phyloP scores from a whole-genome alignment of 2,329 filamentous ascomycete species.

The Sordariomycetes sp. region DNA sequence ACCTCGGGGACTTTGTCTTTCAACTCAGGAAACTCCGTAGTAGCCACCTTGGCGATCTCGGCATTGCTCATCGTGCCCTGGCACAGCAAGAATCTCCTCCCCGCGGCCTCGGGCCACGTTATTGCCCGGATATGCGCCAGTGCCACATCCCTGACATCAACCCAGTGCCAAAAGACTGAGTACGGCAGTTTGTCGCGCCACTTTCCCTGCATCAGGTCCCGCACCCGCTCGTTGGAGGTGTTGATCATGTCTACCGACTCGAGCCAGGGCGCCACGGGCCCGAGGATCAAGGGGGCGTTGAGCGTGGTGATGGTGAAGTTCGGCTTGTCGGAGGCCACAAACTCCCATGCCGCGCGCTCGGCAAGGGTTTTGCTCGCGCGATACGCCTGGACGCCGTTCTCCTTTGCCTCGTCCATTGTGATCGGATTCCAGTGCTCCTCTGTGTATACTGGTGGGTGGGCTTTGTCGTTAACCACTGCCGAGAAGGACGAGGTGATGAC shows the following conservation, averaged over 20 bases:
- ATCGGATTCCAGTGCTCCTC: constrained; percentile 44
- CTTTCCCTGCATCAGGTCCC: constrained; percentile 36
- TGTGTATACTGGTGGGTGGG: constrained; percentile 28
- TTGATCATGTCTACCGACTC: constrained; percentile 34
- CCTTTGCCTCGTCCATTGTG: constrained; percentile 30
- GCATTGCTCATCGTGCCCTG: constrained; percentile 35
- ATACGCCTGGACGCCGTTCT: constrained; percentile 32
- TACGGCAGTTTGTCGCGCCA: constrained; percentile 33
- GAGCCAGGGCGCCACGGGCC: constrained; percentile 40
- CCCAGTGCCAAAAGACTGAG: constrained; percentile 31
- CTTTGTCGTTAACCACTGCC: constrained; percentile 28
- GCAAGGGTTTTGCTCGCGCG: constrained; percentile 44
- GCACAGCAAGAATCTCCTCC: constrained; percentile 39
- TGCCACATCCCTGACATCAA: constrained; percentile 47
- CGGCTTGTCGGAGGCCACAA: constrained; percentile 29
- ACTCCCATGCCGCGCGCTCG: constrained; percentile 43
- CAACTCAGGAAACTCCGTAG: neutral
- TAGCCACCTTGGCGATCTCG: constrained; percentile 22
- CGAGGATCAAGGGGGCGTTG: constrained; percentile 44
- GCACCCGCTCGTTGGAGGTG: constrained; percentile 43
- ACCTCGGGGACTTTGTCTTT: too few relatives aligned
- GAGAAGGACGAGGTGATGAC: constrained; percentile 52
- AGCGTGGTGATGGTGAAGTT: constrained; percentile 42
- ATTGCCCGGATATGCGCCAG: constrained; percentile 40
- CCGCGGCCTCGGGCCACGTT: constrained; percentile 34